Base-by-base conservation (phyloP, 495 filamentous ascomycete species). In the Penicillium diatomitis region DNA sequence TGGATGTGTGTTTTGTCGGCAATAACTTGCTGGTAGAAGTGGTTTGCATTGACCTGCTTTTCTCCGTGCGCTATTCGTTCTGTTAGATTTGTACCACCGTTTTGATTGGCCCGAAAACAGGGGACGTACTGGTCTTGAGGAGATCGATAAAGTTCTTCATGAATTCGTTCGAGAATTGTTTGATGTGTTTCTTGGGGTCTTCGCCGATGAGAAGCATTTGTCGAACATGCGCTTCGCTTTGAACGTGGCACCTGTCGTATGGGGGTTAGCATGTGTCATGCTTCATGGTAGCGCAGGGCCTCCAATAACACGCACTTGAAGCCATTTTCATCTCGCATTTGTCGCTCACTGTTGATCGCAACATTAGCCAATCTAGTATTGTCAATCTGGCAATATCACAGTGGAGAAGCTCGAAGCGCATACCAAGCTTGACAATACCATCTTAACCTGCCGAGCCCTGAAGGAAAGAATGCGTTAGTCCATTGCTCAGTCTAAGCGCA, bases 181-280 rank as follows among this genome's bases (percentile, higher is more conserved):
- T 71, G 52, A 96, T 92, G 57, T 77, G 73, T 57, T 85, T 87
- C 52, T 82, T 83, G 9, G 87, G 75, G 64, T 96, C 83, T 56
- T 94, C 84, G 49, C 90, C 90, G 45, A 95, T 82, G 0, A 90
- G 67, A 8, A 92, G 73, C 77, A 95, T 90, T 44, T 90, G 81
- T 12, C 90, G 82, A 36, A 91, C 87, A 66, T 95, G 91, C 6
- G 76, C 77, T 60, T 94, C 87, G 62, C 80, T 84, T 57, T 84
- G 78, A 31, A 81, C 83, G 71, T 97, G 92, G 52, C 72, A 76
- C 56, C 33, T 45, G 32, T 20, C 20, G 20, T 2, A 20, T 20
- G 20, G 20, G 20, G 20, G 20, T 20, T 20, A 20, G 20, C 20
- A 20, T 20, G 20, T 20, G 20, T 20, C 20, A 20, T 20, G 20